A percentile compares a stretch with the other conserved stretches of the same genome.
Evolutionary conservation across 1,284 basidiomycete species (phyloP).

Genomic region (Ceratobasidium sp.): DNA sequence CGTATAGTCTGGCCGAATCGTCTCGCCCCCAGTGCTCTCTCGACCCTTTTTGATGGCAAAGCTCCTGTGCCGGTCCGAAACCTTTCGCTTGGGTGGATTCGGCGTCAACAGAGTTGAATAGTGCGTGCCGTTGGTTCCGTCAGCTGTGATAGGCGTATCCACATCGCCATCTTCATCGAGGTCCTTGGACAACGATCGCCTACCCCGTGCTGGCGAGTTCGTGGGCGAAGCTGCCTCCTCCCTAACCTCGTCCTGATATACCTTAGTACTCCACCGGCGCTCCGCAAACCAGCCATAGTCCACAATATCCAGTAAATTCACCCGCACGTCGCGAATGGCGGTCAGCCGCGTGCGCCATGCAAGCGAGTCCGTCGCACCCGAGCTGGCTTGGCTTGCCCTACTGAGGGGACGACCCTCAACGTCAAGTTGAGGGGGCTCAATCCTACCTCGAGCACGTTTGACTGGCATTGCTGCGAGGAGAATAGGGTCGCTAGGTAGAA

Average conservation of each 20-base stretch:
- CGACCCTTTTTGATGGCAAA: constrained; percentile 3
- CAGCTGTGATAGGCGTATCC: background rate
- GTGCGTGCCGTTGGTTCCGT: constrained; percentile 1
- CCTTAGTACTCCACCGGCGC: constrained; percentile 33
- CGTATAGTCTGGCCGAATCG: constrained; percentile 24
- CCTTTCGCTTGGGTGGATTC: constrained; percentile 19
- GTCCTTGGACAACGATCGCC: constrained; percentile 3
- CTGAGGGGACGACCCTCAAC: constrained; percentile 32
- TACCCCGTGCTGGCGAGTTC: background rate
- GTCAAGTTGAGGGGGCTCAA: constrained; percentile 23
- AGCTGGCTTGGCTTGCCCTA: constrained; percentile 30
- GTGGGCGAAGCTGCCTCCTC: constrained; percentile 18
- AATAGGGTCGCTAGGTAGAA: constrained; percentile 79
- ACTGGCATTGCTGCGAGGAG: constrained; percentile 74
- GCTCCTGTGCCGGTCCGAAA: constrained; percentile 13
- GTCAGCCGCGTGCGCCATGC: constrained; percentile 24
- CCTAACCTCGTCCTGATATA: constrained; percentile 23
- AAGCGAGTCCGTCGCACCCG: constrained; percentile 27
- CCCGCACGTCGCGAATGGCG: constrained; percentile 25
- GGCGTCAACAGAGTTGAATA: constrained; percentile 22
- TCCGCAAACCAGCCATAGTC: constrained; percentile 35
- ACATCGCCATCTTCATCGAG: constrained; percentile 3
- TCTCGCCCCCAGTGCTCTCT: constrained; percentile 33
- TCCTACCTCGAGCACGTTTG: constrained; percentile 12
- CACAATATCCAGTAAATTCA: constrained; percentile 31